phyloP scores from a whole-genome alignment of 345 rosid genomes.

The Populus davidiana region DNA sequence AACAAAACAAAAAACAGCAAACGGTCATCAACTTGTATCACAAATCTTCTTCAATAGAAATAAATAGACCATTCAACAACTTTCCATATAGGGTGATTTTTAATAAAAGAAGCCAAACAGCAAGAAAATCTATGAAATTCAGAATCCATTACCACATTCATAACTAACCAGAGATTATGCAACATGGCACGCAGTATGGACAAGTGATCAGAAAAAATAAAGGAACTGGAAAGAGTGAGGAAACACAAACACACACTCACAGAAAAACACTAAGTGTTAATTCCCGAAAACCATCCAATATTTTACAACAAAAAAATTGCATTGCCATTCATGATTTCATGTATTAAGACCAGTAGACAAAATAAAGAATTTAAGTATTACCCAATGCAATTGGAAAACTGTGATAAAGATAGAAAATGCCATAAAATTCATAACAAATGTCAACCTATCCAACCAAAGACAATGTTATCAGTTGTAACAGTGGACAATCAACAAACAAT shows the following conservation, averaged over 20 bases:
- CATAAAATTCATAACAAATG: background rate
- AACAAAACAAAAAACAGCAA: background rate
- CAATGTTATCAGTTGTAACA: background rate
- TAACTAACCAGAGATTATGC: background rate
- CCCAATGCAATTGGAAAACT: background rate
- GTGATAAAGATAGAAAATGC: background rate
- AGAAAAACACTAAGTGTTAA: background rate
- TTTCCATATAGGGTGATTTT: background rate
- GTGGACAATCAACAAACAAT: background rate
- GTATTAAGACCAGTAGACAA: background rate
- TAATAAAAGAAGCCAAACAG: background rate
- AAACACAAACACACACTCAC: background rate
- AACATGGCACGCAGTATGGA: background rate
- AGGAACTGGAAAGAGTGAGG: background rate
- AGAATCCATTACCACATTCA: background rate
- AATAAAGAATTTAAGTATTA: background rate
- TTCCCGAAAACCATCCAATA: background rate
- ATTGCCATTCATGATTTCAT: background rate
- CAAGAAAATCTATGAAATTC: background rate
- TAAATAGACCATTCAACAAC: background rate
- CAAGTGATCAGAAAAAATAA: background rate
- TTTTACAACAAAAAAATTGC: background rate
- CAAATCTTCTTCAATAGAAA: background rate
- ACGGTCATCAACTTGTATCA: background rate
- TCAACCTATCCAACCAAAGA: background rate